phyloP scores from a whole-genome alignment of 139 green algal genomes.

The Pseudopediastrum boryanum region DNA sequence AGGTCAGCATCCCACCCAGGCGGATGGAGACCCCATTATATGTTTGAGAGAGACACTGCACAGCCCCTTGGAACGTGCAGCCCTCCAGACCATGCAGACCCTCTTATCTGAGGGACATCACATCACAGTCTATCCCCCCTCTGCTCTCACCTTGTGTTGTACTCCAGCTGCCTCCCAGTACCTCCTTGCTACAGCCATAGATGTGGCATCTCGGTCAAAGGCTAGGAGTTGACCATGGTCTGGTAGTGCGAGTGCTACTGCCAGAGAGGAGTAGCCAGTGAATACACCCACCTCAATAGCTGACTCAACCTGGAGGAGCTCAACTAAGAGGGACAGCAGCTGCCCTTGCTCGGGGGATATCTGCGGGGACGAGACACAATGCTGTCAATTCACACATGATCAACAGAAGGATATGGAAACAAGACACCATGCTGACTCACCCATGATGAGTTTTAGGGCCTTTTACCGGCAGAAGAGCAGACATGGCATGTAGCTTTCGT shows the following conservation, averaged over 20 bases:
- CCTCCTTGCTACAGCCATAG: slow-evolving; percentile 70
- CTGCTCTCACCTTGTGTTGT: slow-evolving; percentile 45
- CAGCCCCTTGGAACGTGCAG: no score
- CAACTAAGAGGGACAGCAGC: slow-evolving; percentile 78
- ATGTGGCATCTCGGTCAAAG: slow-evolving; percentile 73
- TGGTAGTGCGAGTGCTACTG: slow-evolving; percentile 77
- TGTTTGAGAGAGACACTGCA: no score
- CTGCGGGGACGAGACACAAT: slow-evolving; percentile 20
- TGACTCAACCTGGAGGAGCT: slow-evolving; percentile 53
- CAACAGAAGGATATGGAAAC: neutral
- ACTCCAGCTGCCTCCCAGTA: slow-evolving; percentile 79
- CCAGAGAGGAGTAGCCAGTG: slow-evolving; percentile 87
- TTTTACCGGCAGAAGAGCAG: no score
- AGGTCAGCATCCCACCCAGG: no score
- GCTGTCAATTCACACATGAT: neutral
- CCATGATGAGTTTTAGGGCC: no score
- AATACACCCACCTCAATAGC: slow-evolving; percentile 82
- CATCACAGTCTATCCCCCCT: neutral
- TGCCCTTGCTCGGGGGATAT: slow-evolving; percentile 84
- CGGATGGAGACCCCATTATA: no score
- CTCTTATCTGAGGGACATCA: no score
- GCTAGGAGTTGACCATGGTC: slow-evolving; percentile 75
- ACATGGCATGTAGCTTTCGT: no score
- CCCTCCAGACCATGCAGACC: no score
- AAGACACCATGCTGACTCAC: no score